phyloP scores from a whole-genome alignment of 1,139 yeast genomes.

The Pichia sp. region DNA sequence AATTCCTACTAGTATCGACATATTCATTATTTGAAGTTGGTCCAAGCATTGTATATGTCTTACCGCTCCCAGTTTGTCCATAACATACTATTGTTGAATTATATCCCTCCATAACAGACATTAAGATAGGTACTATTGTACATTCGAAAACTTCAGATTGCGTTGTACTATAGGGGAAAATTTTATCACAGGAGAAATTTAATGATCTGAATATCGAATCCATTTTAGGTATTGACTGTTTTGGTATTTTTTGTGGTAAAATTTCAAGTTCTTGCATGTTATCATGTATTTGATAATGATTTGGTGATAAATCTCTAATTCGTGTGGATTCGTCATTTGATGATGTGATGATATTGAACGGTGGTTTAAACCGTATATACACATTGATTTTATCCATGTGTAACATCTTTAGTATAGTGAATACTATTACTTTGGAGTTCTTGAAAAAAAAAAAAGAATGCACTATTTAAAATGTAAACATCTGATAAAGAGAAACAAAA shows the following conservation, averaged over 20 bases:
- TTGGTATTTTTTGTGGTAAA: background rate
- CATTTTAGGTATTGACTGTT: background rate
- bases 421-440: too few relatives aligned
- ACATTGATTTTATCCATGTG: background rate
- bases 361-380: background rate
- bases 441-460: too few relatives aligned
- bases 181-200: constrained; percentile 58
- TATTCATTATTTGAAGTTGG: constrained; percentile 14
- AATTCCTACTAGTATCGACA: constrained; percentile 31
- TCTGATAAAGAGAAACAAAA: too few relatives aligned
- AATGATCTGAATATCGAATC: background rate
- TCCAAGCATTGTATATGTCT: constrained; percentile 85
- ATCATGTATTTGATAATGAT: background rate
- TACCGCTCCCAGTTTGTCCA: constrained; percentile 89
- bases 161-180: constrained; percentile 44
- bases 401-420: background rate
- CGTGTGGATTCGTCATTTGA: background rate
- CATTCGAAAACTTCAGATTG: constrained; percentile 61
- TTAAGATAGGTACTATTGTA: constrained; percentile 52
- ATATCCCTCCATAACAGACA: constrained; percentile 69
- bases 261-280: background rate
- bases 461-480: too few relatives aligned
- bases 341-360: background rate
- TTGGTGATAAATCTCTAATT: background rate
- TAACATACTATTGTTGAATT: constrained; percentile 83